Conservation (phyloP, 2,329 filamentous ascomycete genomes). For the Cercospora sp. region DNA sequence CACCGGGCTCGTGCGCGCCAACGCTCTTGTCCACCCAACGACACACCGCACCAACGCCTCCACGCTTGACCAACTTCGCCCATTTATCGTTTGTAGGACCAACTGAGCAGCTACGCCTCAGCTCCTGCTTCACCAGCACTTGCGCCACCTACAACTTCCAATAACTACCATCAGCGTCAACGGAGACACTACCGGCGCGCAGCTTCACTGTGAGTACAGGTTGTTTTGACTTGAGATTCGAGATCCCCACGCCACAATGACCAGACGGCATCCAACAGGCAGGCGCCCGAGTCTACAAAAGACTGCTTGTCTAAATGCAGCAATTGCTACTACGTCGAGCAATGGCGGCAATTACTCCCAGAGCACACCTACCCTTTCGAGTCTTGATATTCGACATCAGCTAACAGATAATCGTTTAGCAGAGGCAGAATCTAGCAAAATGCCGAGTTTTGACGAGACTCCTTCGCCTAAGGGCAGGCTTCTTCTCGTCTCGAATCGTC, state of each 20-base stretch:
- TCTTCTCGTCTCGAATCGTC: constrained; percentile 87
- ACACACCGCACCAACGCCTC: not conserved
- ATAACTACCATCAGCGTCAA: not conserved
- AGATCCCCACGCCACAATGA: not conserved
- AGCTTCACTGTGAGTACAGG: not conserved
- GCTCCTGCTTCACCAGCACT: constrained; percentile 14
- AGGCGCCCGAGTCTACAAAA: constrained; percentile 2
- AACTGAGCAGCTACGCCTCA: constrained; percentile 8
- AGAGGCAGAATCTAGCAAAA: constrained; percentile 19
- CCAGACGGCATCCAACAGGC: not conserved
- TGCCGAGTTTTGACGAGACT: constrained; percentile 40
- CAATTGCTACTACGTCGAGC: not conserved
- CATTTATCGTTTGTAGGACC: constrained; percentile 12
- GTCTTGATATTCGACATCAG: not conserved
- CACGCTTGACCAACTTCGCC: not conserved
- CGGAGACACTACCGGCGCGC: constrained; percentile 1
- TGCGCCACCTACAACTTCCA: constrained; percentile 11
- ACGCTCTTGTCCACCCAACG: not conserved
- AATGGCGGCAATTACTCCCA: constrained; percentile 13
- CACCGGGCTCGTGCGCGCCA: constrained; percentile 1
- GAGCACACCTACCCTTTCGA: not conserved
- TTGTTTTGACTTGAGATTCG: not conserved
- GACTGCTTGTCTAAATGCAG: not conserved
- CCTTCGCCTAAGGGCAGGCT: constrained; percentile 54
- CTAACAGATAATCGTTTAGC: constrained; percentile 14